Conservation (phyloP, 768 basidiomycete genomes). For the Tricholoma flavovirens region DNA sequence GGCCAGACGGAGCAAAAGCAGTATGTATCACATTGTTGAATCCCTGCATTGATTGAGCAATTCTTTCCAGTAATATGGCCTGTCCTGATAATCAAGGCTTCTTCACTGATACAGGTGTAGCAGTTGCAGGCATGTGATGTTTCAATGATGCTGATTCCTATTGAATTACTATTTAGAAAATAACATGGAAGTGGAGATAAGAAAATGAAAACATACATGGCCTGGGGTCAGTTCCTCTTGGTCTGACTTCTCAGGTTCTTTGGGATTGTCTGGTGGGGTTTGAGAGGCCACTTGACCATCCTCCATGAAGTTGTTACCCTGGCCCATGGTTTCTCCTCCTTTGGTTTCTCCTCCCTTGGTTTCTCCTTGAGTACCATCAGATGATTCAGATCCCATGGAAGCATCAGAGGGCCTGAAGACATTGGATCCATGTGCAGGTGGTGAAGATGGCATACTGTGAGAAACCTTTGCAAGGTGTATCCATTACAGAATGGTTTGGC, state of each 20-base stretch:
- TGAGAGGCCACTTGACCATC: background rate
- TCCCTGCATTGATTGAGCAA: background rate
- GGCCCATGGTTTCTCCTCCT: background rate
- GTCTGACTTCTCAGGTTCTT: background rate
- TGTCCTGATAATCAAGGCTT: background rate
- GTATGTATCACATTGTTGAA: background rate
- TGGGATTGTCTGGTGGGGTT: conserved; percentile 1
- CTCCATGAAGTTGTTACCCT: background rate
- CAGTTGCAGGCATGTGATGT: background rate
- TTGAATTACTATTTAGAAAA: background rate
- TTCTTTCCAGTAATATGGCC: background rate
- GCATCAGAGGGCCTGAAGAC: conserved; percentile 12
- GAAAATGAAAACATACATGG: background rate
- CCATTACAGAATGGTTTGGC: conserved; percentile 21
- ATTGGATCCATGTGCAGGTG: conserved; percentile 1
- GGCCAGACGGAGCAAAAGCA: conserved; percentile 7
- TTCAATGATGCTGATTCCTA: background rate
- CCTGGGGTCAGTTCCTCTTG: background rate
- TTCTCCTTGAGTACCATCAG: conserved; percentile 3
- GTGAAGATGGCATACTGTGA: conserved; percentile 11
- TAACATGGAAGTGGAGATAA: background rate
- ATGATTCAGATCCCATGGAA: background rate
- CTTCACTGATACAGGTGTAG: background rate
- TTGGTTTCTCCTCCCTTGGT: background rate
- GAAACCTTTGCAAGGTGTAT: conserved; percentile 11